Conservation (phyloP, 768 basidiomycete species). For the Gyrodon lividus region DNA sequence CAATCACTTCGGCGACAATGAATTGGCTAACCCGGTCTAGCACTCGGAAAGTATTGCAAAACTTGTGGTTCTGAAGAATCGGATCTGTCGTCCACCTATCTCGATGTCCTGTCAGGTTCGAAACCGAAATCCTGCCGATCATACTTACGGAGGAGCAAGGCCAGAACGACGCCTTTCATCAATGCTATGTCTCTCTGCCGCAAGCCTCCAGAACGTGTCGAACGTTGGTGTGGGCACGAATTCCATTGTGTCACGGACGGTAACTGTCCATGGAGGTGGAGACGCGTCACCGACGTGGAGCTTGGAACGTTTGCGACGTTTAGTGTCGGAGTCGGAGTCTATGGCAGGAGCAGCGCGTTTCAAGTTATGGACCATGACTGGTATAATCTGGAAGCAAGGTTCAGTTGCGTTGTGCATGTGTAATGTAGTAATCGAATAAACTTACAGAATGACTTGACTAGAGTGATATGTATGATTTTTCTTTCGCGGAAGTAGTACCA, state of each 20-base stretch:
- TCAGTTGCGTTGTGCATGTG: background rate
- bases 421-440: too few relatives aligned
- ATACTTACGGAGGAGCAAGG: constrained; percentile 51
- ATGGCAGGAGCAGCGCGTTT: constrained; percentile 22
- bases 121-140: background rate
- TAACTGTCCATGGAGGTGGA: constrained; percentile 29
- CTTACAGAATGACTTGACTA: background rate
- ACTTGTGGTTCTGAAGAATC: constrained; percentile 53
- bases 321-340: background rate
- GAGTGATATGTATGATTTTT: background rate
- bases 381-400: background rate
- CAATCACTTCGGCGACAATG: constrained; percentile 65
- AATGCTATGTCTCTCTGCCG: constrained; percentile 56
- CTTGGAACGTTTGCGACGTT: constrained; percentile 25
- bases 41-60: constrained; percentile 77
- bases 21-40: constrained; percentile 71
- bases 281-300: constrained; percentile 12
- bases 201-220: constrained; percentile 60
- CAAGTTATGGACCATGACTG: constrained; percentile 3
- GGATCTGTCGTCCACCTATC: constrained; percentile 69
- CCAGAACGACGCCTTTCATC: constrained; percentile 54
- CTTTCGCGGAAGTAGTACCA: too few relatives aligned
- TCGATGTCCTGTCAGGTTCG: constrained; percentile 13
- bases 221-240: constrained; percentile 52
- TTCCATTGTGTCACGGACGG: constrained; percentile 35